Conservation (phyloP, 2,329 filamentous ascomycete species). For the Arthroderma sp. region DNA sequence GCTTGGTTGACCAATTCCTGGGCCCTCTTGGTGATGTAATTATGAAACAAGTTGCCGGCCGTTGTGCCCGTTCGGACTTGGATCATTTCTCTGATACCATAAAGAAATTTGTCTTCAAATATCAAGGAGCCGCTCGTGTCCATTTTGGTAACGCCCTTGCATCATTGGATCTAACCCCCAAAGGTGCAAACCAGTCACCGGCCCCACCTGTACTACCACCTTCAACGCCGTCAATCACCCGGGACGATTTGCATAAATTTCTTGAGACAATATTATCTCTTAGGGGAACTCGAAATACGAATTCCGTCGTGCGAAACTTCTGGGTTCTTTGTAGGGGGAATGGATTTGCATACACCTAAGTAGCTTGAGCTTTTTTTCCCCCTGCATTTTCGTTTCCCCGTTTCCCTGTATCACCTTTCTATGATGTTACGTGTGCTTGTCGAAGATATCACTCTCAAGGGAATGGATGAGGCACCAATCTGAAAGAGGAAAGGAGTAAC, state of each 20-base stretch:
- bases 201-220: slow-evolving; percentile 4
- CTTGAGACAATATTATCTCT: slow-evolving; percentile 26
- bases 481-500: too few relatives aligned
- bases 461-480: too few relatives aligned
- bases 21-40: slow-evolving; percentile 27
- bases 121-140: slow-evolving; percentile 26
- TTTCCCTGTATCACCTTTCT: too few relatives aligned
- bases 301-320: slow-evolving; percentile 27
- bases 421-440: too few relatives aligned
- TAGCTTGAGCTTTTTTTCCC: not conserved
- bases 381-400: too few relatives aligned
- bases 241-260: slow-evolving; percentile 29
- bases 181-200: not conserved
- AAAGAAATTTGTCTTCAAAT: slow-evolving; percentile 28
- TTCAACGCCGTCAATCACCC: slow-evolving; percentile 15
- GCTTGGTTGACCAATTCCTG: slow-evolving; percentile 23
- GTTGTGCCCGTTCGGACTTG: slow-evolving; percentile 33
- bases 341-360: slow-evolving; percentile 26
- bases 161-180: slow-evolving; percentile 11
- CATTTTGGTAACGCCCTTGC: slow-evolving; percentile 25
- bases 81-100: slow-evolving; percentile 30
- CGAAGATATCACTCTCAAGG: too few relatives aligned
- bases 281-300: slow-evolving; percentile 26
- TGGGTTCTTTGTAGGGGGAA: slow-evolving; percentile 33
- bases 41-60: slow-evolving; percentile 28